phyloP scores from a whole-genome alignment of 495 filamentous ascomycete species.

The Penicillium arizonense region DNA sequence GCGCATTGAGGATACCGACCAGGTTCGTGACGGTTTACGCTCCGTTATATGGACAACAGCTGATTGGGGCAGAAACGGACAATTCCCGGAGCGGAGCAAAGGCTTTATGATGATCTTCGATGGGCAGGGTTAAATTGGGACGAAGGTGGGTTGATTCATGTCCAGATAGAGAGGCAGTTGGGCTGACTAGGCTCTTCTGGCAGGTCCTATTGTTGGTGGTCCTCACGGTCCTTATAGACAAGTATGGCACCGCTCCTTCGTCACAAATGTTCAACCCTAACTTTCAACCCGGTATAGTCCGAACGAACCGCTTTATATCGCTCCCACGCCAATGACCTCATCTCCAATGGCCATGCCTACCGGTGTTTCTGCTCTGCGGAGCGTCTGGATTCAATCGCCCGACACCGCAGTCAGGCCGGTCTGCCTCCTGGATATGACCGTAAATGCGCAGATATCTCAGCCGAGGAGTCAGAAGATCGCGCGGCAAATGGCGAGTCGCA shows the following conservation, averaged over 20 bases:
- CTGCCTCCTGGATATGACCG: conserved; percentile 73
- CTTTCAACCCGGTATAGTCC: conserved; percentile 52
- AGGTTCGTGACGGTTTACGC: conserved; percentile 50
- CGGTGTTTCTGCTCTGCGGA: conserved; percentile 87
- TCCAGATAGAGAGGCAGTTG: neutral
- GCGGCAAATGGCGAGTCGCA: conserved; percentile 67
- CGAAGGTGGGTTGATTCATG: conserved; percentile 58
- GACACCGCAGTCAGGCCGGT: conserved; percentile 56
- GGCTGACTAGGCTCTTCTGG: conserved; percentile 4
- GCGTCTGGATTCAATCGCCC: conserved; percentile 62
- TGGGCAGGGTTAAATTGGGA: conserved; percentile 95
- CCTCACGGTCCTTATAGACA: conserved; percentile 84
- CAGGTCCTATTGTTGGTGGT: conserved; percentile 77
- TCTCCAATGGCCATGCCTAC: conserved; percentile 74
- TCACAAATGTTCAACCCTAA: conserved; percentile 5
- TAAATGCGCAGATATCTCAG: conserved; percentile 64
- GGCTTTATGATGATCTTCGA: conserved; percentile 71
- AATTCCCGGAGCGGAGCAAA: conserved; percentile 72
- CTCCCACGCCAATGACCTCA: conserved; percentile 66
- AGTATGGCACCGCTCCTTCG: conserved; percentile 41
- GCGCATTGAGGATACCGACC: conserved; percentile 93
- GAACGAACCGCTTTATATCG: conserved; percentile 74
- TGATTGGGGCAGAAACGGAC: conserved; percentile 65
- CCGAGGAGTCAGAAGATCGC: conserved; percentile 64
- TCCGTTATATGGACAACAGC: conserved; percentile 8